phyloP scores from a whole-genome alignment of 1,139 yeast genomes.

The Yamadazyma membranifaciens region DNA sequence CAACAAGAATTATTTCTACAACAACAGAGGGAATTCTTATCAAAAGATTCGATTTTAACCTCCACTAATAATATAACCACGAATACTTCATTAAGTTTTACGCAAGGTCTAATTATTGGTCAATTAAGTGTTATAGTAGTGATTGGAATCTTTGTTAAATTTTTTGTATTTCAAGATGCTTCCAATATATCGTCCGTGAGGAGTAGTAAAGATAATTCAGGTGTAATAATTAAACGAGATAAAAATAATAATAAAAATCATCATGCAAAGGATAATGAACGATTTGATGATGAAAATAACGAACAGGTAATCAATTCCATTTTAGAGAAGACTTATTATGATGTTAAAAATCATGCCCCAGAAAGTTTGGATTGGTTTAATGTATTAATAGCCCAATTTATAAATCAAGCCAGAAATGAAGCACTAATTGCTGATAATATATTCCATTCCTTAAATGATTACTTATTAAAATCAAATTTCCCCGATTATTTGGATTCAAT shows the following conservation, averaged over 20 bases:
- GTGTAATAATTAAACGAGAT: conserved; percentile 38
- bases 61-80: conserved; percentile 4
- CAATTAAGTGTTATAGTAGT: conserved; percentile 80
- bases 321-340: conserved; percentile 87
- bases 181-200: conserved; percentile 35
- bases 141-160: conserved; percentile 74
- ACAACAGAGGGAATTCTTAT: conserved; percentile 28
- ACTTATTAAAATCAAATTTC: conserved; percentile 46
- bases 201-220: conserved; percentile 32
- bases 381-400: conserved; percentile 87
- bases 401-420: conserved; percentile 81
- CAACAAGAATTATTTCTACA: conserved; percentile 35
- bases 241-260: conserved; percentile 14
- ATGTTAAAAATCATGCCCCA: conserved; percentile 80
- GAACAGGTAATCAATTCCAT: conserved; percentile 39
- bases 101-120: conserved; percentile 78
- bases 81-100: conserved; percentile 56
- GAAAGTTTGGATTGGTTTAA: conserved; percentile 98
- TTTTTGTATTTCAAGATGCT: conserved; percentile 84
- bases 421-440: conserved; percentile 84
- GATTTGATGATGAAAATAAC: conserved; percentile 17
- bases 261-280: conserved; percentile 22
- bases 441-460: conserved; percentile 67
- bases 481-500: conserved; percentile 84
- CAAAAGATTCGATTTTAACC: conserved; percentile 15